Base-by-base conservation (phyloP, 768 basidiomycete species). In the Termitomyces sp. region DNA sequence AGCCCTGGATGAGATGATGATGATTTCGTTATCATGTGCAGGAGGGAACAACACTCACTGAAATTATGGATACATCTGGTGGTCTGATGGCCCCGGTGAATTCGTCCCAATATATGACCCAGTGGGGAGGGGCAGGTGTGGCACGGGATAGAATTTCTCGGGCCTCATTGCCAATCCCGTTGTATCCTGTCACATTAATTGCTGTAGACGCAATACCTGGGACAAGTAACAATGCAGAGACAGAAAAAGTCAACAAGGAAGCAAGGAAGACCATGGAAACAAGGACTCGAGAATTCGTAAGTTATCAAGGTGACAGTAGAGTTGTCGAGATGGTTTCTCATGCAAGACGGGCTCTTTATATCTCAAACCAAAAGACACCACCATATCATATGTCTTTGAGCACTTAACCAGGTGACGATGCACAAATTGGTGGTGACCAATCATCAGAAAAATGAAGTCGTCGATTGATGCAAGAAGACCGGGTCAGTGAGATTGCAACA, bases 71-170 rank as follows among this genome's bases (percentile, higher is more conserved):
- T 8, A 71, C 70, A 2, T 73, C 63, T 4, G 86, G 84, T 5
- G 81, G 82, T 0, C 79, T 80, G 28, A 69, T 79, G 4, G 67
- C 66, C 0, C 80, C 79, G 48, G 78, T 71, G 56, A 67, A 83
- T 44, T 66, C 62, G 61, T 80, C 77, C 22, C 66, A 67, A 56
- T 80, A 79, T 16, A 74, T 66, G 8, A 79, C 75, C 60, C 77
- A 87, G 63, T 79, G 76, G 43, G 85, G 85, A 4, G 82, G 74
- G 24, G 76, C 74, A 32, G 73, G 73, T 14, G 73, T 74, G 7
- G 76, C 72, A 18, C 71, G 71, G 53, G 70, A 65, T 50, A 74
- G 46, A 51, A 77, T 67, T 40, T 72, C 68, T 55, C 67, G 65
- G 5, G 69, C 65, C 48, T 71, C 64, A 24, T 70, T 59, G 54